A percentile compares a stretch with the other conserved stretches of the same genome.
These are phyloP conservation scores for Acanthochlamys bracteata DNA, from an alignment of 106 monocot genomes.

Conservation along the genomic window DNA sequence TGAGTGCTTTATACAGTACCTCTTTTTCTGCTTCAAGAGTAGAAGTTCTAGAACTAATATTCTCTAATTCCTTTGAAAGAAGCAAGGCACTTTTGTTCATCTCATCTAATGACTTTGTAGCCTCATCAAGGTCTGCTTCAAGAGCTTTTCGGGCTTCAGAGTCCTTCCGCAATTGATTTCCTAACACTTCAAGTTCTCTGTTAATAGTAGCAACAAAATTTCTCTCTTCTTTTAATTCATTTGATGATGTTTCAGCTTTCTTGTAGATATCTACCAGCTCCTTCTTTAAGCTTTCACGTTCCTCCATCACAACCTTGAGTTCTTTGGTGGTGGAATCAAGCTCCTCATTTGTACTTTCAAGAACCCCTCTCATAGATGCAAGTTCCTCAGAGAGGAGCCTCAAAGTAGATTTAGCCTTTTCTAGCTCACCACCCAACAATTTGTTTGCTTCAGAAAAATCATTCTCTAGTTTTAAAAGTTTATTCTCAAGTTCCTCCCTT, in stretches of 20 bases:
- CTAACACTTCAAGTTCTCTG: constrained; percentile 50
- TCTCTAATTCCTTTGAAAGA: constrained; percentile 72
- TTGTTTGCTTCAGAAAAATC: constrained; percentile 41
- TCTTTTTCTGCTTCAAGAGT: constrained; percentile 76
- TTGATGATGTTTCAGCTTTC: constrained; percentile 27
- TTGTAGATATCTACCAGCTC: constrained; percentile 57
- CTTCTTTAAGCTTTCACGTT: constrained; percentile 49
- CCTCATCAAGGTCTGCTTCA: constrained; percentile 57
- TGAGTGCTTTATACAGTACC: constrained; percentile 48
- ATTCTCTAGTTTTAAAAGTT: constrained; percentile 25
- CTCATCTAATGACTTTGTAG: constrained; percentile 69
- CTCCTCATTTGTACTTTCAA: constrained; percentile 37
- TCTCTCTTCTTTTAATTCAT: constrained; percentile 60
- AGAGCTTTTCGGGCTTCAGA: constrained; percentile 46
- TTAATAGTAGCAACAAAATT: constrained; percentile 36
- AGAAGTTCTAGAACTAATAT: constrained; percentile 23
- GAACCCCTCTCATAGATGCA: constrained; percentile 28
- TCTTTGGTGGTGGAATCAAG: constrained; percentile 32
- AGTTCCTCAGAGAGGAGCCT: constrained; percentile 53
- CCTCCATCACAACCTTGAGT: constrained; percentile 33
- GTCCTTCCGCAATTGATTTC: constrained; percentile 38
- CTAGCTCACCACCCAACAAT: constrained; percentile 26
- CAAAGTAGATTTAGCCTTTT: constrained; percentile 44
- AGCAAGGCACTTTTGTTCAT: constrained; percentile 49
- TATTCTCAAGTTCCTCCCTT: constrained; percentile 18